Evolutionary conservation across 345 rosid genomes (phyloP), one percentile per base, ranked within the genome.

Genomic region (Hypericum perforatum): DNA sequence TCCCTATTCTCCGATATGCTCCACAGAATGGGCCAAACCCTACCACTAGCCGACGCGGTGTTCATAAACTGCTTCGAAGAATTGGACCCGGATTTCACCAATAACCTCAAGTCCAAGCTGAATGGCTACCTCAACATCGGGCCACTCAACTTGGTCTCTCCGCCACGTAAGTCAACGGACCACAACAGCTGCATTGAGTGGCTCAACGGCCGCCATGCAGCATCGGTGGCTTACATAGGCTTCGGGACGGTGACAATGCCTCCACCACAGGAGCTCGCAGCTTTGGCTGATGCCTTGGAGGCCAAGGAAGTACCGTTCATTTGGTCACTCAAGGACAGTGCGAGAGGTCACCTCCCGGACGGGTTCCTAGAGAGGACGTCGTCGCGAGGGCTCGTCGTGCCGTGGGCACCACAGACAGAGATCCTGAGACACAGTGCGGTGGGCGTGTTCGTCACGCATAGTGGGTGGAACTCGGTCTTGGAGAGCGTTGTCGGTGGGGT

Each of bases 391-490:
- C 70, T 65, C 55, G 43, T 85, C 9, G 78, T 84, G 41, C 66
- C 84, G 9, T 72, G 90, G 90, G 68, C 81, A 4, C 94, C 90
- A 3, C 96, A 88, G 49, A 4, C 15, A 2, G 39, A 74, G 37
- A 62, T 84, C 11, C 54, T 84, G 41, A 57, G 22, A 10, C 82
- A 88, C 65, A 37, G 54, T 8, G 52, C 85, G 0, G 68, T 72
- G 10, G 91, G 89, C 14, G 92, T 61, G 0, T 82, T 81, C 36
- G 40, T 74, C 53, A 85, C 87, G 0, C 95, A 81, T 44, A 47
- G 65, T 38, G 92, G 89, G 4, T 85, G 87, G 92, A 89, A 89
- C 61, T 85, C 89, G 0, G 72, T 78, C 2, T 11, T 77, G 60
- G 95, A 89, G 55, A 76, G 81, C 51, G 58, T 86, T 55, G 72